Evolutionary conservation across 345 rosid species (phyloP).

Genomic region (Euclidium syriacum): DNA sequence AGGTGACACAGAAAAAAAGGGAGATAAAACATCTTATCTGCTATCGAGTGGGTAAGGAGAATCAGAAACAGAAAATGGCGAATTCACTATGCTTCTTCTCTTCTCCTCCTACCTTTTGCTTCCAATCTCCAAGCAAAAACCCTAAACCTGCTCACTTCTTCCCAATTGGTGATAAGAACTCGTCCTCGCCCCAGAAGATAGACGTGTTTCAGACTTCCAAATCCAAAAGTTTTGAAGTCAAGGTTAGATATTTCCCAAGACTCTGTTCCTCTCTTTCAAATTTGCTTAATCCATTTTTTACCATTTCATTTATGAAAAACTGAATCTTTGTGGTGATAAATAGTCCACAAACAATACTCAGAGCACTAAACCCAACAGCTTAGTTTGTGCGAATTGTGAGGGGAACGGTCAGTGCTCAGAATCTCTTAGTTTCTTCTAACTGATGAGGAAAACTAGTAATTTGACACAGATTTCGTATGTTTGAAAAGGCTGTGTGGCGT

Average conservation of each 20-base stretch:
- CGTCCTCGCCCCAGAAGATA: slow-evolving; percentile 14
- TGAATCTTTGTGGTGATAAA: neutral
- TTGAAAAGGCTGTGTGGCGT: slow-evolving; percentile 48
- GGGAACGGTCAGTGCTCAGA: slow-evolving; percentile 49
- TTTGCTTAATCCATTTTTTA: neutral
- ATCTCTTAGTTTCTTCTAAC: neutral
- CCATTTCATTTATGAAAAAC: neutral
- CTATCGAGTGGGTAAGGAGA: slow-evolving; percentile 34
- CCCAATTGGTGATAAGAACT: neutral
- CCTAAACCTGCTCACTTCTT: slow-evolving; percentile 19
- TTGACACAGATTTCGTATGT: neutral
- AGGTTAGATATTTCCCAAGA: slow-evolving; percentile 41
- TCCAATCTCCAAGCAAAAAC: slow-evolving; percentile 11
- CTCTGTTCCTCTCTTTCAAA: neutral
- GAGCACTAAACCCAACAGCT: slow-evolving; percentile 46
- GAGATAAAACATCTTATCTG: slow-evolving; percentile 19
- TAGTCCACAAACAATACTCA: slow-evolving; percentile 50
- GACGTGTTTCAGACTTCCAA: slow-evolving; percentile 41
- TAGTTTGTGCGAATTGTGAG: slow-evolving; percentile 72
- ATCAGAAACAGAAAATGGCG: slow-evolving; percentile 21
- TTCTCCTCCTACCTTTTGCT: slow-evolving; percentile 26
- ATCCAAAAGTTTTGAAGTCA: slow-evolving; percentile 49
- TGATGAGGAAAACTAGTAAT: neutral
- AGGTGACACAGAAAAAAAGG: neutral
- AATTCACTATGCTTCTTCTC: slow-evolving; percentile 25